phyloP scores from a whole-genome alignment of 192 early-diverging fungal genomes.

The Gorgonomyces haynaldii region DNA sequence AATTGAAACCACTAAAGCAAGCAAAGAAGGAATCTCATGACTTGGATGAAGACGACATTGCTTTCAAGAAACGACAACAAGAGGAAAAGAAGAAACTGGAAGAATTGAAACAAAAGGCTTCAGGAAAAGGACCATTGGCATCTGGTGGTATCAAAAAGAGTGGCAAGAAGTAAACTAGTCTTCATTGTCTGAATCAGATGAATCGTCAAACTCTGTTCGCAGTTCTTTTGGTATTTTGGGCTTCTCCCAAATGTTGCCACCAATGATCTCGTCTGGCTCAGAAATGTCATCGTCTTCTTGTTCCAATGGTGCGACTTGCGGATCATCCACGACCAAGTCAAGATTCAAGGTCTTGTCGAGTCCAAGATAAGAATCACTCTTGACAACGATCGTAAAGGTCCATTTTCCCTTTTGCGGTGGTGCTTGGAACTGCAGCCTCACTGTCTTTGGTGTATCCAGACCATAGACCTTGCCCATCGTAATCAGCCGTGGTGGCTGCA shows the following conservation, averaged over 20 bases:
- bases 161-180: no score
- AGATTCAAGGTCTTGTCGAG: slow-evolving; percentile 71
- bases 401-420: slow-evolving; percentile 75
- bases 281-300: slow-evolving; percentile 88
- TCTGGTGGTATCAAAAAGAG: slow-evolving; percentile 7
- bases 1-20: no score
- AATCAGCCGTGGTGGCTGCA: slow-evolving; percentile 75
- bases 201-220: slow-evolving; percentile 18
- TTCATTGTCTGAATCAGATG: slow-evolving; percentile 19
- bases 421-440: slow-evolving; percentile 86
- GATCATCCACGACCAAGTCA: slow-evolving; percentile 43
- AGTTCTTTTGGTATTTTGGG: neutral
- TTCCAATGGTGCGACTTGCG: slow-evolving; percentile 59
- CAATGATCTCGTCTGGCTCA: slow-evolving; percentile 87
- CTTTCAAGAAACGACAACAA: slow-evolving; percentile 4
- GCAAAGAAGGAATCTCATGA: no score
- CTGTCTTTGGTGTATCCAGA: slow-evolving; percentile 4
- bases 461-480: slow-evolving; percentile 54
- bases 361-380: slow-evolving; percentile 80
- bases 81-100: slow-evolving; percentile 2
- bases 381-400: slow-evolving; percentile 71
- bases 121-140: slow-evolving; percentile 2
- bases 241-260: neutral
- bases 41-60: slow-evolving; percentile 4
- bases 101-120: slow-evolving; percentile 1